These are phyloP conservation scores for Blastocladiella britannica DNA, from an alignment of 192 early-diverging fungal genomes.

Conservation along the genomic window DNA sequence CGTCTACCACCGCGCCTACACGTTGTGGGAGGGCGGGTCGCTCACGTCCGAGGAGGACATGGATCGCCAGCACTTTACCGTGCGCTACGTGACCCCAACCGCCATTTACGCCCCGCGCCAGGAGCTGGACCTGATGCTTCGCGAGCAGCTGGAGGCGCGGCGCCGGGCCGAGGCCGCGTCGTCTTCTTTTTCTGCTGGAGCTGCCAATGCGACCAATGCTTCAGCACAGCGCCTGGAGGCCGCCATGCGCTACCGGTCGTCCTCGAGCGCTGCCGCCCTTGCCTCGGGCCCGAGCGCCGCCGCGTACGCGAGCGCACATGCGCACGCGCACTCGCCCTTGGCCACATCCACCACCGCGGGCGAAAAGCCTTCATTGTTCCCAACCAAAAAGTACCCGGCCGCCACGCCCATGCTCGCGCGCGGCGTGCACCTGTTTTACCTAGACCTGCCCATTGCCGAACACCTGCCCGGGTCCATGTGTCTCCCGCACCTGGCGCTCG, in stretches of 20 bases:
- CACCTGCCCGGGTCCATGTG: too few species aligned
- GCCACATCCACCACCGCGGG: too few species aligned
- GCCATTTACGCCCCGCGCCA: background rate
- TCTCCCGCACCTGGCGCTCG: too few species aligned
- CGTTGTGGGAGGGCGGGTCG: background rate
- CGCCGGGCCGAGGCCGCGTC: background rate
- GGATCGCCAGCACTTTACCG: background rate
- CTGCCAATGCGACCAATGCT: too few species aligned
- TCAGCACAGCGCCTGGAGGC: too few species aligned
- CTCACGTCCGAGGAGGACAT: background rate
- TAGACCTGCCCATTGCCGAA: background rate
- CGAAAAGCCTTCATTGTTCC: background rate
- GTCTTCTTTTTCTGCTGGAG: too few species aligned
- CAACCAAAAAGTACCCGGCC: background rate
- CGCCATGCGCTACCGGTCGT: too few species aligned
- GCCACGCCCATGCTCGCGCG: background rate
- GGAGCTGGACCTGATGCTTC: background rate
- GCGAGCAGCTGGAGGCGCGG: background rate
- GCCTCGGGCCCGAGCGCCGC: too few species aligned
- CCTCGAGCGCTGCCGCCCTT: too few species aligned
- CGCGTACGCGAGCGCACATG: too few species aligned
- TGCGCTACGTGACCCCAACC: background rate
- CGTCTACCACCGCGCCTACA: background rate
- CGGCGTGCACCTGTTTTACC: background rate
- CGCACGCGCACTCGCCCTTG: too few species aligned